A percentile compares a stretch with the other conserved stretches of the same genome.
These are phyloP conservation scores for Yamadazyma nakazawae DNA, from an alignment of 805 yeast genomes.

Conservation along the genomic window DNA sequence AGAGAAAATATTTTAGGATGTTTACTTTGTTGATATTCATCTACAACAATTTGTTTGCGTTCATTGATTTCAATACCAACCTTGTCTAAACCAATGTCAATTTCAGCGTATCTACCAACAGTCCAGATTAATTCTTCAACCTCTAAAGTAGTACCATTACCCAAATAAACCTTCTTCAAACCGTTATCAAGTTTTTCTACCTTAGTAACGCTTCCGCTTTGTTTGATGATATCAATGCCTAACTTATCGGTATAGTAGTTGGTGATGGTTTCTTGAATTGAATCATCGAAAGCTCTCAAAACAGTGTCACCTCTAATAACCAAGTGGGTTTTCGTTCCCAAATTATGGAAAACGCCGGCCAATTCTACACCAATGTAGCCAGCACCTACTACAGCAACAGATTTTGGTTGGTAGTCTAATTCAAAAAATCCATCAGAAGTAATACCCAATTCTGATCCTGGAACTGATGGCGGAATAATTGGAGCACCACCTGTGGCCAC, in stretches of 20 bases:
- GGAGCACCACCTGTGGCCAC: constrained; percentile 95
- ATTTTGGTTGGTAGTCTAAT: constrained; percentile 78
- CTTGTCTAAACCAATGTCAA: constrained; percentile 72
- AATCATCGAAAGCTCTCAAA: constrained; percentile 80
- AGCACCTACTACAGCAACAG: constrained; percentile 94
- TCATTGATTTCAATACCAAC: constrained; percentile 66
- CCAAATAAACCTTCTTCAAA: constrained; percentile 34
- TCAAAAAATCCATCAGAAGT: constrained; percentile 90
- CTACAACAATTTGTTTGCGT: constrained; percentile 65
- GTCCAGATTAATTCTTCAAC: constrained; percentile 93
- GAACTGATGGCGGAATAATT: constrained; percentile 60
- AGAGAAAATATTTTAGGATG: constrained; percentile 72
- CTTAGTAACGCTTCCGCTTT: constrained; percentile 42
- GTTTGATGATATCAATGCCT: constrained; percentile 80
- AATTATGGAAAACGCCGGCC: constrained; percentile 88
- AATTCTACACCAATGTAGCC: constrained; percentile 97
- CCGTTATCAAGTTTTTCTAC: constrained; percentile 33
- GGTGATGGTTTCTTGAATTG: constrained; percentile 76
- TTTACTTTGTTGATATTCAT: constrained; percentile 83
- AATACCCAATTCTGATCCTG: constrained; percentile 80
- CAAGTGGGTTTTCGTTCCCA: constrained; percentile 83
- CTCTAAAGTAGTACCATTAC: constrained; percentile 35
- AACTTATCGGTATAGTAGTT: constrained; percentile 68
- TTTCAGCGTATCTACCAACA: constrained; percentile 79
- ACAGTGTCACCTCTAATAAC: constrained; percentile 90